Evolutionary conservation across 2,329 filamentous ascomycete species (phyloP).

Genomic region (Cytospora schulzeri): DNA sequence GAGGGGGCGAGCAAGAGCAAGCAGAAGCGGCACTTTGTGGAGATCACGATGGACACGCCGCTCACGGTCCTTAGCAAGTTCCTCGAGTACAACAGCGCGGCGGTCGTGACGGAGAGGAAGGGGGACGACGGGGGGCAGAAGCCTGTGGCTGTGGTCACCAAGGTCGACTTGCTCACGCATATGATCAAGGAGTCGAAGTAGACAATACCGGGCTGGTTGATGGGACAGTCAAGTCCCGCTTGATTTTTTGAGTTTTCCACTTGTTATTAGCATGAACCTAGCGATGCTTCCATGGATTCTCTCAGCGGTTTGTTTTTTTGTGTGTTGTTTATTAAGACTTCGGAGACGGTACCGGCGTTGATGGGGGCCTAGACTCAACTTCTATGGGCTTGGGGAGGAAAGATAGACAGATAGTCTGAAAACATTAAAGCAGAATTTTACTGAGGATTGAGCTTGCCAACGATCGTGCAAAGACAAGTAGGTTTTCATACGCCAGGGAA

Average conservation of each 20-base stretch:
- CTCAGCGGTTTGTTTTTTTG: neutral
- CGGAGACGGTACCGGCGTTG: constrained; percentile 23
- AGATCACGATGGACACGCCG: constrained; percentile 90
- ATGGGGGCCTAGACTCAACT: constrained; percentile 37
- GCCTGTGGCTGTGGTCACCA: constrained; percentile 89
- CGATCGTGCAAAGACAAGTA: neutral
- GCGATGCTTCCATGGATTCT: constrained; percentile 11
- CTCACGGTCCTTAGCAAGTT: constrained; percentile 84
- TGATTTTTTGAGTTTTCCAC: constrained; percentile 25
- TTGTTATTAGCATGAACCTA: constrained; percentile 18
- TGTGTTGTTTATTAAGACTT: constrained; percentile 1
- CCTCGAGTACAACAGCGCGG: constrained; percentile 97
- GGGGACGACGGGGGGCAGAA: constrained; percentile 66
- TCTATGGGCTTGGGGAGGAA: constrained; percentile 29
- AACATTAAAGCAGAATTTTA: constrained; percentile 20
- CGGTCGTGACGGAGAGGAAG: constrained; percentile 82
- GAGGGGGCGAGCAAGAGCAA: constrained; percentile 43
- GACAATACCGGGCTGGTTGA: constrained; percentile 26
- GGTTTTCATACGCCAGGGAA: neutral
- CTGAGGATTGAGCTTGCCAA: neutral
- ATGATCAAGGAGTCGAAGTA: constrained; percentile 69
- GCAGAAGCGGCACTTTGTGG: constrained; percentile 77
- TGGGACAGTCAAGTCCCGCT: constrained; percentile 20
- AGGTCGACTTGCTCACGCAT: constrained; percentile 93
- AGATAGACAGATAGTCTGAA: constrained; percentile 13